phyloP scores from a whole-genome alignment of 257 asterid genomes.

The Scutellaria minor region DNA sequence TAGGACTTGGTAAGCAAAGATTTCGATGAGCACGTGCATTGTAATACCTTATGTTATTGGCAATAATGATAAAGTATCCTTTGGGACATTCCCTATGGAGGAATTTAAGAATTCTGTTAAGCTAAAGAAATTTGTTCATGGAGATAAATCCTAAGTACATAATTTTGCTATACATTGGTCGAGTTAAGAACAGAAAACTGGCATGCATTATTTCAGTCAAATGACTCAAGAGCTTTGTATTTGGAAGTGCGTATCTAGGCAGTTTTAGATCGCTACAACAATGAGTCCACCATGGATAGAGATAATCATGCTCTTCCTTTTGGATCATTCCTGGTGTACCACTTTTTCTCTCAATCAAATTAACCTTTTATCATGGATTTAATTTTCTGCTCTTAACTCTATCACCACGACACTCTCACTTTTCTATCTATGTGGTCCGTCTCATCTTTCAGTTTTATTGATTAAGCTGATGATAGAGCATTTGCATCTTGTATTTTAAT shows the following conservation, averaged over 20 bases:
- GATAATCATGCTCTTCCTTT: background rate
- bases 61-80: constrained; percentile 4
- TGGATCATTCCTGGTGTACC: too few species aligned
- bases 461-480: background rate
- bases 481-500: background rate
- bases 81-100: background rate
- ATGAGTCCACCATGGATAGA: too few species aligned
- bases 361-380: too few species aligned
- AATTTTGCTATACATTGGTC: background rate
- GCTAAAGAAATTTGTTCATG: background rate
- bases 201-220: background rate
- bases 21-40: background rate
- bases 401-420: too few species aligned
- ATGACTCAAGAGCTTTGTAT: background rate
- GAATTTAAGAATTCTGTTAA: background rate
- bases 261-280: background rate
- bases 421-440: too few species aligned
- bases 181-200: background rate
- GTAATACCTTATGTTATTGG: constrained; percentile 23
- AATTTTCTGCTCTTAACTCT: too few species aligned
- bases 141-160: background rate
- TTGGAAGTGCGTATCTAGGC: background rate
- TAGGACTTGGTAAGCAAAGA: constrained; percentile 80
- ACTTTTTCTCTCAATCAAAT: too few species aligned
- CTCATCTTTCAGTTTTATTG: too few species aligned